Percentiles rank a stretch among this genome's conserved stretches.
Evolutionary conservation across 2,329 filamentous ascomycete species (phyloP).

Genomic region (Pseudopithomyces chartarum): DNA sequence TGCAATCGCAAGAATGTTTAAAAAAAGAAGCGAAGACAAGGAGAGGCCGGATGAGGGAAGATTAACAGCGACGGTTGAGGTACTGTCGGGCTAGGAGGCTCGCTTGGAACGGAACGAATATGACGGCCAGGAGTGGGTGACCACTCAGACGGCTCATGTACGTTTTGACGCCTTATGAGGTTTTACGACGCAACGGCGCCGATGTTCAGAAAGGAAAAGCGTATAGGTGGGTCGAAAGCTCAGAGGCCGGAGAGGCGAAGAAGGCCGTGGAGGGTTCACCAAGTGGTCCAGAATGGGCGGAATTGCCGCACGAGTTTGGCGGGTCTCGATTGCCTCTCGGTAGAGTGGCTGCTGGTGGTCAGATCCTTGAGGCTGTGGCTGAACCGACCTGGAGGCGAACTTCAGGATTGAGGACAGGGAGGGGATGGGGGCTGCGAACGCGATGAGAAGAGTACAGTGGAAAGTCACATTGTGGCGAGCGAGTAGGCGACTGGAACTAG

Average conservation of each 20-base stretch:
- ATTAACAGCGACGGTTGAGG: slow-evolving; percentile 38
- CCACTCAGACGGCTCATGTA: slow-evolving; percentile 40
- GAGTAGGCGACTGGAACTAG: slow-evolving; percentile 31
- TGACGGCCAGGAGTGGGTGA: slow-evolving; percentile 41
- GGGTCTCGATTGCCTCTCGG: slow-evolving; percentile 38
- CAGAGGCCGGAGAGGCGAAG: slow-evolving; percentile 30
- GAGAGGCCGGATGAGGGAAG: slow-evolving; percentile 36
- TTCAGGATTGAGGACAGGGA: slow-evolving; percentile 19
- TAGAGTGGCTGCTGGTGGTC: slow-evolving; percentile 15
- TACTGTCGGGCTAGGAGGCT: slow-evolving; percentile 35
- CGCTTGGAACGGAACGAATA: slow-evolving; percentile 46
- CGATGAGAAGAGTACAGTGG: slow-evolving; percentile 9
- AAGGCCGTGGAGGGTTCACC: slow-evolving; percentile 26
- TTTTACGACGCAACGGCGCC: slow-evolving; percentile 37
- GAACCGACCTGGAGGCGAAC: slow-evolving; percentile 46
- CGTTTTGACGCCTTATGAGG: slow-evolving; percentile 37
- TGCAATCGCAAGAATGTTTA: slow-evolving; percentile 36
- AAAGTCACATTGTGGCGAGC: slow-evolving; percentile 23
- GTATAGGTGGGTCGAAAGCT: slow-evolving; percentile 27
- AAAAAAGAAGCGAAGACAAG: slow-evolving; percentile 42
- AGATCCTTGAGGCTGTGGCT: slow-evolving; percentile 36
- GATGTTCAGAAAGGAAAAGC: slow-evolving; percentile 30
- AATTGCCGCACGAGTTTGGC: slow-evolving; percentile 38
- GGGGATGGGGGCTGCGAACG: slow-evolving; percentile 19
- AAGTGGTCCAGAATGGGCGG: slow-evolving; percentile 28